Evolutionary conservation across 2,329 filamentous ascomycete species (phyloP).

Genomic region (Trichoderma harzianum): DNA sequence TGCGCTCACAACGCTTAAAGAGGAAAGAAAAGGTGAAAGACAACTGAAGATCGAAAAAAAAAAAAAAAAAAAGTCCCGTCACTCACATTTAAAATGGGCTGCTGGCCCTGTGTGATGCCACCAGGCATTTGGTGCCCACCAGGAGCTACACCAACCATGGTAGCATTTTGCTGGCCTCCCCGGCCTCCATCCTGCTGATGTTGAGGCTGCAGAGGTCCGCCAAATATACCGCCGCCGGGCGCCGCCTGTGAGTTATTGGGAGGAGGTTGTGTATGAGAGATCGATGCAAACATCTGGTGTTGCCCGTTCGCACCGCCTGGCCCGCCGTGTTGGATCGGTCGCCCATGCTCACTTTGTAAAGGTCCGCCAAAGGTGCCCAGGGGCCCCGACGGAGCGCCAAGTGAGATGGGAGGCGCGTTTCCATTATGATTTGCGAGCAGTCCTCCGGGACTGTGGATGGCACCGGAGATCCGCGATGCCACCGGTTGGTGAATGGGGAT

Average conservation of each 20-base stretch:
- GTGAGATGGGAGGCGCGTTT: slow-evolving; percentile 50
- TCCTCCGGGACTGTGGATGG: slow-evolving; percentile 89
- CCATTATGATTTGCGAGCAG: slow-evolving; percentile 72
- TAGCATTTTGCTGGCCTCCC: slow-evolving; percentile 57
- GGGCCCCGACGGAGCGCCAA: slow-evolving; percentile 51
- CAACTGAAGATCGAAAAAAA: background rate
- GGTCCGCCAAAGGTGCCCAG: slow-evolving; percentile 53
- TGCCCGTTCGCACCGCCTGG: slow-evolving; percentile 45
- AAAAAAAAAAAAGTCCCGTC: background rate
- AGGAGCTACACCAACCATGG: slow-evolving; percentile 47
- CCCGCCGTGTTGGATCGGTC: slow-evolving; percentile 50
- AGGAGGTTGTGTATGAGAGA: slow-evolving; percentile 49
- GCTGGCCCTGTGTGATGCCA: slow-evolving; percentile 41
- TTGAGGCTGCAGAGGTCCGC: slow-evolving; percentile 59
- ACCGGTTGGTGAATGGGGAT: slow-evolving; percentile 94
- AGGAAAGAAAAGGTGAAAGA: background rate
- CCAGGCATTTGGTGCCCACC: slow-evolving; percentile 38
- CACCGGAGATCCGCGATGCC: slow-evolving; percentile 72
- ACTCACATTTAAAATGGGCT: slow-evolving; percentile 52
- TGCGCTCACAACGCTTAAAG: background rate
- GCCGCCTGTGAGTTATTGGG: slow-evolving; percentile 54
- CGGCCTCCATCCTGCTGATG: slow-evolving; percentile 51
- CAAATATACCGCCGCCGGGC: slow-evolving; percentile 64
- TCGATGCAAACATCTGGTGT: slow-evolving; percentile 57
- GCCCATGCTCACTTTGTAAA: slow-evolving; percentile 50